Base-by-base conservation (phyloP, 2,329 filamentous ascomycete species). In the Colletotrichum zoysiae region DNA sequence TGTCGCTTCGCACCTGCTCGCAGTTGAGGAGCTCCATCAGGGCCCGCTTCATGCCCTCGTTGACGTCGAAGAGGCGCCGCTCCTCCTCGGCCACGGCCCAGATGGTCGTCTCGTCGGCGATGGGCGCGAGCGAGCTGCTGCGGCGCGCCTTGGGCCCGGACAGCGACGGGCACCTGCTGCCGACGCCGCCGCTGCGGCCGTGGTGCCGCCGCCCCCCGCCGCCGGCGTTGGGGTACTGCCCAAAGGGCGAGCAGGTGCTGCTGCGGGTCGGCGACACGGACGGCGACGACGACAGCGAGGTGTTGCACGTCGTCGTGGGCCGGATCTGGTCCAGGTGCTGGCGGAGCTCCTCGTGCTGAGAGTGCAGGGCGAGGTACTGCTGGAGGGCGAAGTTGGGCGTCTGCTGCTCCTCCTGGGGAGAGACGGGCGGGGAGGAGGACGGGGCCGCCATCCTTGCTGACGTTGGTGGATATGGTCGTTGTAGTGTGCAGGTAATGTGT, bases 11-110 rank as follows among this genome's bases (percentile, higher is more conserved):
- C 20, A 89, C 86, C 48, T 84, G 81, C 33, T 87, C 85, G 79
- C 87, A 90, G 80, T 90, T 91, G 76, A 91, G 84, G 18, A 91
- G 84, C 78, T 90, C 88, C 7, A 88, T 91, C 75, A 91, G 77
- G 2, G 87, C 86, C 42, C 87, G 84, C 81, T 91, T 91, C 81
- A 90, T 88, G 75, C 86, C 85, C 79, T 90, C 88, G 79, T 89
- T 89, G 79, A 90, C 85, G 73, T 86, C 83, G 62, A 83, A 87
- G 14, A 90, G 83, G 72, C 84, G 86, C 74, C 86, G 84, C 77
- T 89, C 86, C 76, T 87, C 86, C 23, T 81, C 81, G 0, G 84
- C 86, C 74, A 89, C 84, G 76, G 86, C 85, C 72, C 81, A 81
- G 30, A 86, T 77, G 8, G 84, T 83, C 65, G 84, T 81, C 76